phyloP scores from a whole-genome alignment of 495 filamentous ascomycete genomes.

The Penicillium alfredii region DNA sequence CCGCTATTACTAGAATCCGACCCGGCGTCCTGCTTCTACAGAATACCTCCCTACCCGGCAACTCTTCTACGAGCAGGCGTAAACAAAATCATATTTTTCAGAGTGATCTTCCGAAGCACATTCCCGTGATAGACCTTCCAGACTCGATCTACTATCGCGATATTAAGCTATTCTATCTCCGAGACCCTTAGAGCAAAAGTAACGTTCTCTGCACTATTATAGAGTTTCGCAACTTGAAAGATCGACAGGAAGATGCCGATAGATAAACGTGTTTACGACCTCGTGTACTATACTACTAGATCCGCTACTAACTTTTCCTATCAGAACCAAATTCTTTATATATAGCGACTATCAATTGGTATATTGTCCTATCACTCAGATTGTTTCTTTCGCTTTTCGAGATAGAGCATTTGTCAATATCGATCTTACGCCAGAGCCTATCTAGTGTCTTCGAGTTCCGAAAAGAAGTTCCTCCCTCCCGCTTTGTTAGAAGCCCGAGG shows the following conservation, averaged over 20 bases:
- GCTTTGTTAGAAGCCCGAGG: constrained; percentile 21
- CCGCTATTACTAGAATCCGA: constrained; percentile 24
- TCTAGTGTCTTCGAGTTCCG: constrained; percentile 24
- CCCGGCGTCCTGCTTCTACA: constrained; percentile 24
- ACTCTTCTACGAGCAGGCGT: constrained; percentile 13
- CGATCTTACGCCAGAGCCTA: constrained; percentile 22
- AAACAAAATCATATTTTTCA: constrained; percentile 16
- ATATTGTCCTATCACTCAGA: constrained; percentile 27
- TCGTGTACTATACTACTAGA: too few relatives aligned
- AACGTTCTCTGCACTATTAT: constrained; percentile 25
- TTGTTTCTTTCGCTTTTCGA: constrained; percentile 25
- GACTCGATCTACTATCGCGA: constrained; percentile 24
- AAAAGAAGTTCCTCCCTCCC: constrained; percentile 17
- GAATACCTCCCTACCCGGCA: constrained; percentile 11
- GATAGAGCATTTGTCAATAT: constrained; percentile 25
- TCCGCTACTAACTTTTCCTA: constrained; percentile 7
- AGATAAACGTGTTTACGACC: too few relatives aligned
- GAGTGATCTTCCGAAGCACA: constrained; percentile 25
- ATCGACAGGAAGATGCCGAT: constrained; percentile 21
- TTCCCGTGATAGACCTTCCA: constrained; percentile 18
- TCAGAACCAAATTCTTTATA: constrained; percentile 31
- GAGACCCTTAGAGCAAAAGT: constrained; percentile 20
- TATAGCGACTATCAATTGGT: constrained; percentile 26
- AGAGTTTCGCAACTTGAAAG: constrained; percentile 27
- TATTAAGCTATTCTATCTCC: constrained; percentile 28